Evolutionary conservation across 169 alveolate species (phyloP), one percentile per base, ranked within the genome.

Genomic region (Eimeria falciformis): DNA sequence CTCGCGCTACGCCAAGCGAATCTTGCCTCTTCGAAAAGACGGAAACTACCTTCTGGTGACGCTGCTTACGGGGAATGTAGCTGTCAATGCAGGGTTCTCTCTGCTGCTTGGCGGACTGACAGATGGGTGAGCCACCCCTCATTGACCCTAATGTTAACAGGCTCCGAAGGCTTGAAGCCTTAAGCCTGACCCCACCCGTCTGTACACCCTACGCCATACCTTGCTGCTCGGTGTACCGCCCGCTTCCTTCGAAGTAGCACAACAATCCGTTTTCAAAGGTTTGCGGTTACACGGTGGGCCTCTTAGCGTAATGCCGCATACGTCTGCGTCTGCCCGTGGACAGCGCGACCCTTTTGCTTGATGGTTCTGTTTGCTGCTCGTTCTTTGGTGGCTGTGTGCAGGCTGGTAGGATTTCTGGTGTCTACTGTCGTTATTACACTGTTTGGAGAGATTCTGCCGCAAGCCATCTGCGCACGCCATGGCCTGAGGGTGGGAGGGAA

Each of bases 391-490:
- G n/a, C n/a, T 14, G n/a, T 33, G 53, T 23, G 23, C 93, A 87
- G 93, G 33, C 78, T 87, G 43, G 91, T 95, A 25, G 98, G 97
- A 17, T 90, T 96, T 46, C 50, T 95, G 37, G 68, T 95, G 6
- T 94, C 97, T 12, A 96, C 98, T 0, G 87, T 77, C 11, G 93
- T 95, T 33, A 94, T 96, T 40, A 90, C 95, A 71, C 56, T 96
- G 33, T 93, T 96, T 53, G 98, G 98, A 17, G 98, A 96, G 79
- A 95, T 96, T 58, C 37, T 95, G 23, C 98, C 98, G 0, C 97
- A 96, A 66, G 95, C 97, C 21, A 91, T 95, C 71, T 96, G 96
- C 91, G 92, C 97, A 29, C 92, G 97, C 37, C 93, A 96, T 82
- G 97, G 97, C 18, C 93, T 96, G 50, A 88, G 83, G 17, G 92